phyloP scores from a whole-genome alignment of 2,329 filamentous ascomycete genomes.

The Tricladium varicosporioides region DNA sequence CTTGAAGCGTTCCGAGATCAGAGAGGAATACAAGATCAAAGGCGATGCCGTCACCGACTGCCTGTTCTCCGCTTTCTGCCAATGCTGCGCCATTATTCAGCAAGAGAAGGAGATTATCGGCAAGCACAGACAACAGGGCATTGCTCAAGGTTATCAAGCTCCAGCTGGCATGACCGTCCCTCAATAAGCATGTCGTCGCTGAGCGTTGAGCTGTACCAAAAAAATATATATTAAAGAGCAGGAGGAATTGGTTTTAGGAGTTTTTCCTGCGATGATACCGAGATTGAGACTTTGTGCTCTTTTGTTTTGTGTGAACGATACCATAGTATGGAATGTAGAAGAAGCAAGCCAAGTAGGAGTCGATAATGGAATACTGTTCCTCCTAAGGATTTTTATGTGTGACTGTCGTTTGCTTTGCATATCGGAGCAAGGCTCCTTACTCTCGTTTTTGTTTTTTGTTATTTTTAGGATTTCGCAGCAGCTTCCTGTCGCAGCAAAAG shows the following conservation, averaged over 20 bases:
- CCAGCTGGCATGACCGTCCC: conserved; percentile 5
- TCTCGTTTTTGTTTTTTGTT: too few species aligned
- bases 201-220: too few species aligned
- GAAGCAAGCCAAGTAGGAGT: neutral
- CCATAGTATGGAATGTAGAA: neutral
- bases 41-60: conserved; percentile 38
- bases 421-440: too few species aligned
- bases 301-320: neutral
- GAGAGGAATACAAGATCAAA: conserved; percentile 25
- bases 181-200: neutral
- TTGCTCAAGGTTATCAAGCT: conserved; percentile 12
- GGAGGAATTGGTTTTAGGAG: neutral
- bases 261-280: neutral
- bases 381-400: neutral
- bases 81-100: conserved; percentile 30
- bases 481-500: too few species aligned
- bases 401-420: too few species aligned
- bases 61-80: conserved; percentile 36
- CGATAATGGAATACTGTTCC: neutral
- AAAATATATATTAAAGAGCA: too few species aligned
- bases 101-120: conserved; percentile 29
- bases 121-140: conserved; percentile 10
- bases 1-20: conserved; percentile 23
- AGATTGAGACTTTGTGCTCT: neutral
- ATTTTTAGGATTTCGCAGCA: too few species aligned